Evolutionary conservation across 371 early-diverging fungal genomes (phyloP).

Genomic region (Rhizomucor miehei): DNA sequence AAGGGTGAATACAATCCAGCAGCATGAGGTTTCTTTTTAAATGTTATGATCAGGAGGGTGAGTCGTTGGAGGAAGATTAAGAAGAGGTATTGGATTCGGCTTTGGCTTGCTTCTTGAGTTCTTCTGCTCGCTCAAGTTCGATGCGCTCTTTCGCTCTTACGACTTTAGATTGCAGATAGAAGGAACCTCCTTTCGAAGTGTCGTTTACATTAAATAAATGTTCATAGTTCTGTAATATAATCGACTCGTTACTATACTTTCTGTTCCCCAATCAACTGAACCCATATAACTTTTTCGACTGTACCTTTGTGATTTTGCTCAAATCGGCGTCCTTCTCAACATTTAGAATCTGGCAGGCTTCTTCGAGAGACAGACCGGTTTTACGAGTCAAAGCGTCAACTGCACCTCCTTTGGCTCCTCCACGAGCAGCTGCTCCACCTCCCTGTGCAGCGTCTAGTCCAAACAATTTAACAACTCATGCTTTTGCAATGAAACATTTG

Average conservation of each 20-base stretch:
- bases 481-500: neutral
- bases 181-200: constrained; percentile 81
- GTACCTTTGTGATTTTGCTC: constrained; percentile 73
- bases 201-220: constrained; percentile 89
- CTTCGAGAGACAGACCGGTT: constrained; percentile 88
- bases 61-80: constrained; percentile 6
- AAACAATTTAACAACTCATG: no score
- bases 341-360: constrained; percentile 91
- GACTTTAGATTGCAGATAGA: constrained; percentile 94
- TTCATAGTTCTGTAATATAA: constrained; percentile 73
- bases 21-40: constrained; percentile 4
- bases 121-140: constrained; percentile 80
- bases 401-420: constrained; percentile 50
- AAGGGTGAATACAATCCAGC: constrained; percentile 1
- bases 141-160: constrained; percentile 91
- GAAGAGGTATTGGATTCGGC: constrained; percentile 6
- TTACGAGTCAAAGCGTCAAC: constrained; percentile 77
- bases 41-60: constrained; percentile 15
- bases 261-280: constrained; percentile 1
- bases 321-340: constrained; percentile 71
- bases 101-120: constrained; percentile 34
- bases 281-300: neutral
- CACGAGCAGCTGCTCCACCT: constrained; percentile 51
- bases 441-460: constrained; percentile 59
- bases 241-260: no score